Evolutionary conservation across 352 stramenopile species (phyloP), one percentile per base, ranked within the genome.

Genomic region (Globisporangium polare): DNA sequence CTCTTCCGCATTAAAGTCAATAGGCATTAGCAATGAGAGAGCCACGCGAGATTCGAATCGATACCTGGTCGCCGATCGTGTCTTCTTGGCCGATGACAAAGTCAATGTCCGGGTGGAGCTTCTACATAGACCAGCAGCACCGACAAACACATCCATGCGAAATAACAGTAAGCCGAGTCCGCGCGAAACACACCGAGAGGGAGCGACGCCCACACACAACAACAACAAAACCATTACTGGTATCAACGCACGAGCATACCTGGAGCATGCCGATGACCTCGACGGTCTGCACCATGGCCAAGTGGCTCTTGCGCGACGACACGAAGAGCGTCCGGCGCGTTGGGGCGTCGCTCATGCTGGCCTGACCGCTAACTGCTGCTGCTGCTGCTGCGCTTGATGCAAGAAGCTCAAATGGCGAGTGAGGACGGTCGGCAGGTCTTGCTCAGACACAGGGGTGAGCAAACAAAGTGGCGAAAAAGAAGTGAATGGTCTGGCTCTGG

Each of bases 211-310:
- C 29, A 57, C 15, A 26, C 27, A n/a, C n/a, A n/a, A n/a, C n/a
- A n/a, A n/a, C n/a, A n/a, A n/a, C n/a, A n/a, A n/a, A n/a, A n/a
- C n/a, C n/a, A n/a, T n/a, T n/a, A n/a, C n/a, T n/a, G n/a, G n/a
- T 31, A 5, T 31, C 5, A 31, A 22, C 39, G 24, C 26, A 45
- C 59, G n/a, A n/a, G 55, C 31, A 27, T 39, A 82, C 75, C 73
- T 84, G 61, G 3, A 96, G 78, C 81, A 89, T 92, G 41, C 50
- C 75, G 54, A 93, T 91, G 29, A 95, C 86, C 37, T 90, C 81
- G 57, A 79, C 86, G 63, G 88, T 96, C 74, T 96, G 88, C 39
- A 77, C 77, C 83, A 96, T 93, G 52, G 88, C 88, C 24, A 96
- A 69, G 50, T 92, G 83, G 67, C 80, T 93, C 81, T 96, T 96